A percentile compares a stretch with the other conserved stretches of the same genome.
Conservation (phyloP, 139 green algal species). For the Mesostigma viride region DNA sequence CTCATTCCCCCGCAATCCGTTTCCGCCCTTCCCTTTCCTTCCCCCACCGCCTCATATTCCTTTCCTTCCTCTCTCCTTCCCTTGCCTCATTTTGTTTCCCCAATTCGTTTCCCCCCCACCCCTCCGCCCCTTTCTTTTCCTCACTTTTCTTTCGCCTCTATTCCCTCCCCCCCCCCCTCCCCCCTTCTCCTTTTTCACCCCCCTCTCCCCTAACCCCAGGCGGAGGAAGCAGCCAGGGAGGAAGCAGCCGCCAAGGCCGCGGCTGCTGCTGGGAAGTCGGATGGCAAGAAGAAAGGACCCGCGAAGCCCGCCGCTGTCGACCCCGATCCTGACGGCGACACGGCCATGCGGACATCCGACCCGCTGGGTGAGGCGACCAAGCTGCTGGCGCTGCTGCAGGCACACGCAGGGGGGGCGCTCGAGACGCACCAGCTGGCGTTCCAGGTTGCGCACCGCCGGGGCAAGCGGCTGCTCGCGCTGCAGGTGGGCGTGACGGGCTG, state of each 20-base stretch:
- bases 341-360: conserved; percentile 56
- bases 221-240: too few relatives aligned
- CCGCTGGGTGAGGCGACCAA: conserved; percentile 77
- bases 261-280: background rate
- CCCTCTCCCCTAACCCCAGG: too few relatives aligned
- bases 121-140: too few relatives aligned
- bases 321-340: conserved; percentile 68
- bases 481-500: conserved; percentile 3
- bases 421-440: conserved; percentile 49
- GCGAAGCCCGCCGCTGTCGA: conserved; percentile 38
- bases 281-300: conserved; percentile 24
- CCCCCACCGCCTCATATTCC: too few relatives aligned
- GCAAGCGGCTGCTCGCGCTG: conserved; percentile 63
- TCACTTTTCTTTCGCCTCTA: too few relatives aligned
- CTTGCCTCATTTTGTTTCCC: too few relatives aligned
- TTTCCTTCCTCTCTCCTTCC: too few relatives aligned
- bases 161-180: too few relatives aligned
- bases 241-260: background rate
- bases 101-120: too few relatives aligned
- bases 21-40: too few relatives aligned
- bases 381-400: conserved; percentile 59
- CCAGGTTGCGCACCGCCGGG: conserved; percentile 62
- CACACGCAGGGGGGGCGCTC: conserved; percentile 37
- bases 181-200: too few relatives aligned
- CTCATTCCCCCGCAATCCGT: too few relatives aligned